Evolutionary conservation across 805 yeast species (phyloP), one percentile per base, ranked within the genome.

Genomic region (Monosporozyma solicola): DNA sequence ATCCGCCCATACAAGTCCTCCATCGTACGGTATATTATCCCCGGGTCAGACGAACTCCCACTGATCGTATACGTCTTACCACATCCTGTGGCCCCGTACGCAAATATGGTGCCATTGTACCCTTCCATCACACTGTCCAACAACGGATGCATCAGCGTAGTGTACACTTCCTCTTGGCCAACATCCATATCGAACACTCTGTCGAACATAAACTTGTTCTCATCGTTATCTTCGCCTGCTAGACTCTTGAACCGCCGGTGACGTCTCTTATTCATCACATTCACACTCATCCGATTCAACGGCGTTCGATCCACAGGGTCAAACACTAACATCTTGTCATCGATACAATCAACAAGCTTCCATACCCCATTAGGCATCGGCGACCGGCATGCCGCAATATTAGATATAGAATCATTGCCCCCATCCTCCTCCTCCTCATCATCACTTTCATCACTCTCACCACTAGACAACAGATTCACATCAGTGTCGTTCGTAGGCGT

Each of bases 11-110:
- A 90, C 35, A 92, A 71, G 54, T 87, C 95, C 56, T 80, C 74
- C 84, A 88, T 82, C 0, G 96, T 84, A 44, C 84, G 70, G 60
- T 83, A 87, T 0, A 89, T 85, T 13, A 91, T 79, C 0, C 96
- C 97, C 0, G 96, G 96, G 27, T 77, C 70, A 2, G 78, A 78
- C 0, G 82, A 76, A 0, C 83, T 78, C 0, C 97, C 97, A 64
- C 85, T 79, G 33, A 91, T 86, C 0, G 98, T 91, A 65, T 85
- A 89, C 0, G 97, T 91, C 65, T 91, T 91, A n/a, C 98, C 98
- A 68, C 97, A 91, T 0, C 98, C 98, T 0, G 98, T 91, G 31
- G 98, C 95, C 1, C 98, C 98, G 66, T 91, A 91, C 0, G 98
- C 97, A 72, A 91, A 91, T 0, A 91, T 88, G 0, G 97, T 89